Percentiles rank a stretch among this genome's conserved stretches.
phyloP scores from a whole-genome alignment of 441 rosid species.

The Macaranga tanarius region DNA sequence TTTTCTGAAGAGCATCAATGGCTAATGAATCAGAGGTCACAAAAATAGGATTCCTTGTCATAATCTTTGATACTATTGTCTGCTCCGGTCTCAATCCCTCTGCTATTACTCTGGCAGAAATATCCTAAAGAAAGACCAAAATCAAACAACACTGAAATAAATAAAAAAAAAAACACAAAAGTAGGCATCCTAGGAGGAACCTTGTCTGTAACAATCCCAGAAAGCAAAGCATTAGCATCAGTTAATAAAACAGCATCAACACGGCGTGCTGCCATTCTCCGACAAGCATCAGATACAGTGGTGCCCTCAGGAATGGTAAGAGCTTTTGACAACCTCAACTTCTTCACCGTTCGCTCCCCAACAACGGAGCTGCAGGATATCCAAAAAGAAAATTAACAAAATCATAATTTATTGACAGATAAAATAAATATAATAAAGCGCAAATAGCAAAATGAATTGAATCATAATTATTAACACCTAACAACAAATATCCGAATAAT shows the following conservation, averaged over 20 bases:
- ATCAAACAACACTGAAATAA: not conserved
- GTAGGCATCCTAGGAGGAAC: conserved; percentile 23
- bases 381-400: not conserved
- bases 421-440: too few species aligned
- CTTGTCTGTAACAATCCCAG: conserved; percentile 93
- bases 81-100: conserved; percentile 93
- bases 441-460: too few species aligned
- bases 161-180: not conserved
- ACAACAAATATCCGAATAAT: too few species aligned
- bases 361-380: conserved; percentile 30
- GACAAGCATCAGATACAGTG: conserved; percentile 82
- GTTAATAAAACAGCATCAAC: conserved; percentile 85
- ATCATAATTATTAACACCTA: too few species aligned
- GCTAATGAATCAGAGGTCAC: conserved; percentile 82
- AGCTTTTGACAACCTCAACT: conserved; percentile 78
- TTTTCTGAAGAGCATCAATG: conserved; percentile 92
- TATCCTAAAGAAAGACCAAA: conserved; percentile 41
- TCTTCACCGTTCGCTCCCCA: conserved; percentile 89
- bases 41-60: conserved; percentile 89
- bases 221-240: conserved; percentile 84
- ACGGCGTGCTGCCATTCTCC: conserved; percentile 82
- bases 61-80: conserved; percentile 78
- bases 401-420: too few species aligned
- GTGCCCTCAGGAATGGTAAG: conserved; percentile 92
- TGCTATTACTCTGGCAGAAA: conserved; percentile 77